phyloP scores from a whole-genome alignment of 768 basidiomycete genomes.

The Lentinula detonsa region DNA sequence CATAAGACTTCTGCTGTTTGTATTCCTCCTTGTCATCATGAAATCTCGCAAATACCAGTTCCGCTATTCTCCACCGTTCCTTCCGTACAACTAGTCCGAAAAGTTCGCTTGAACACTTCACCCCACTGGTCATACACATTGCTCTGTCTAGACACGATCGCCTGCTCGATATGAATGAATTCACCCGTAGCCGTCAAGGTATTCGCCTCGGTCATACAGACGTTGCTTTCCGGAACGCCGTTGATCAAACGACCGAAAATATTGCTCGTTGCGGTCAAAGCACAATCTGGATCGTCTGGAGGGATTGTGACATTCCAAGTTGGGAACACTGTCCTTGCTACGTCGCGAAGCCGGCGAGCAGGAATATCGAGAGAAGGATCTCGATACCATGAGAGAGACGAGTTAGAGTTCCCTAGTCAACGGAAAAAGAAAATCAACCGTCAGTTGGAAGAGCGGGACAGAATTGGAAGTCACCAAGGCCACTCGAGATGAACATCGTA shows the following conservation, averaged over 20 bases:
- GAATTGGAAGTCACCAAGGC: slow-evolving; percentile 27
- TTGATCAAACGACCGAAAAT: slow-evolving; percentile 41
- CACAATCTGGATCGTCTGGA: slow-evolving; percentile 32
- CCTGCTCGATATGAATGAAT: slow-evolving; percentile 41
- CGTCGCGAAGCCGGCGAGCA: slow-evolving; percentile 26
- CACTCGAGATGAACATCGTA: slow-evolving; percentile 38
- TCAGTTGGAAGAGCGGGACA: not conserved
- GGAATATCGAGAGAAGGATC: slow-evolving; percentile 22
- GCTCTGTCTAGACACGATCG: slow-evolving; percentile 13
- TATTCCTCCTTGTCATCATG: not conserved
- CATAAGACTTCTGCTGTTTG: too few relatives aligned
- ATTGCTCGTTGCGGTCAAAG: slow-evolving; percentile 37
- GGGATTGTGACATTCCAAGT: slow-evolving; percentile 33
- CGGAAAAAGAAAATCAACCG: not conserved
- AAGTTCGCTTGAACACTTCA: slow-evolving; percentile 24
- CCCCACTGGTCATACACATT: slow-evolving; percentile 27
- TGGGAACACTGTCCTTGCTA: slow-evolving; percentile 25
- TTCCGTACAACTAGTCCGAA: slow-evolving; percentile 13
- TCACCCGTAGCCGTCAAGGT: slow-evolving; percentile 22
- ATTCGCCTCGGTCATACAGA: slow-evolving; percentile 23
- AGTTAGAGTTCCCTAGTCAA: slow-evolving; percentile 12
- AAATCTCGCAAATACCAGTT: not conserved
- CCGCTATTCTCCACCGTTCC: not conserved
- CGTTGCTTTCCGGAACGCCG: slow-evolving; percentile 19
- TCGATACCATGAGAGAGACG: slow-evolving; percentile 33